Base-by-base conservation (phyloP, 78 protist genomes). In the Dictyostelium firmibasis region DNA sequence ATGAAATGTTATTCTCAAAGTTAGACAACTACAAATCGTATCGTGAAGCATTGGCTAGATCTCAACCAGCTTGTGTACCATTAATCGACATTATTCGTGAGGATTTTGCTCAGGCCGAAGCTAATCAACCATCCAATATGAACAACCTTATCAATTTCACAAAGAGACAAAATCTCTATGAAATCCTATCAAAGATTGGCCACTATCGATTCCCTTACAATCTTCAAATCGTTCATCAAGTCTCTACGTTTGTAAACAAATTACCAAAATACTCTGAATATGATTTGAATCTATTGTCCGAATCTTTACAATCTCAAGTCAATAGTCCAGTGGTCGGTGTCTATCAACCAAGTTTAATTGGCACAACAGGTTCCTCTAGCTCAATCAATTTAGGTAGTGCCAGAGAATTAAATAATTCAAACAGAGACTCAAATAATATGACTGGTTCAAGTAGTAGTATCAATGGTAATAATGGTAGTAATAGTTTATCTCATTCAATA, bases 191-290 rank as follows among this genome's bases (percentile, higher is more conserved):
- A 27, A 89, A 81, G 69, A 72, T 79, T 29, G 86, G 81, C 36
- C 85, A 64, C 3, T 81, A 81, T 81, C 94, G 81, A 89, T 60
- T 64, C 44, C 85, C 76, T n/a, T 89, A 69, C 70, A 89, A 89
- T 81, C 38, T 89, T 16, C 94, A 89, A 89, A 85, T 85, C 43
- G 94, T 89, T 29, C 94, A 89, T 50, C 94, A 89, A 69, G 75
- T 89, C 36, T 64, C 94, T 10, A 78, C 86, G 29, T 89, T 89
- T 89, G 47, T 89, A 16, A 60, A 89, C 81, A 89, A 89, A 43
- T 50, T 89, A 69, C 86, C 67, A 70, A 89, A 81, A 33, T 53
- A 79, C 27, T 44, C 86, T 20, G 94, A 89, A 14, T 5, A 33
- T 18, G 94, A 89, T 31, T 43, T 89, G 7, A 38, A 36, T 27